A percentile compares a stretch with the other conserved stretches of the same genome.
phyloP scores from a whole-genome alignment of 2,329 filamentous ascomycete genomes.

The Septoria petroselini region DNA sequence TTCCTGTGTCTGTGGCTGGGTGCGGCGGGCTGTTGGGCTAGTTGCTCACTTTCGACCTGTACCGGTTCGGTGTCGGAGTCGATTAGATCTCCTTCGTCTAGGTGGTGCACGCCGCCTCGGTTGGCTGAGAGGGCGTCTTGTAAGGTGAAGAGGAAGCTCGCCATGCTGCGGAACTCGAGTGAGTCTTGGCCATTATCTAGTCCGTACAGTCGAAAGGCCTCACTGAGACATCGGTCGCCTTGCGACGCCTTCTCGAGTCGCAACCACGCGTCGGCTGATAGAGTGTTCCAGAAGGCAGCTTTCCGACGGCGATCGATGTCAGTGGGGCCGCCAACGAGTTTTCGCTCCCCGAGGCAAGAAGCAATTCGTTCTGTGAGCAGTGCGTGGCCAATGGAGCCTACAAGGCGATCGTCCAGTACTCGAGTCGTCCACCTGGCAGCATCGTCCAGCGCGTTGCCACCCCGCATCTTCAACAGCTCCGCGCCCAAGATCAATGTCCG shows the following conservation, averaged over 20 bases:
- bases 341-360: conserved; percentile 73
- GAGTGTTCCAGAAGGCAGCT: conserved; percentile 81
- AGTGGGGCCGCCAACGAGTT: conserved; percentile 60
- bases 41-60: conserved; percentile 39
- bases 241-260: conserved; percentile 72
- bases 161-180: conserved; percentile 51
- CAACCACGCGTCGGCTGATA: conserved; percentile 82
- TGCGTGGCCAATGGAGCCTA: conserved; percentile 73
- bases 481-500: conserved; percentile 72
- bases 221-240: conserved; percentile 72
- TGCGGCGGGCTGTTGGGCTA: conserved; percentile 23
- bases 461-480: conserved; percentile 78
- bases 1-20: conserved; percentile 41
- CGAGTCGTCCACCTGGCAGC: conserved; percentile 81
- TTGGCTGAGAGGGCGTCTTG: conserved; percentile 58
- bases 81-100: conserved; percentile 38
- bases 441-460: conserved; percentile 77
- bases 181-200: conserved; percentile 25
- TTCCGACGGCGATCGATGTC: conserved; percentile 76
- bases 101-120: conserved; percentile 37
- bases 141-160: conserved; percentile 63
- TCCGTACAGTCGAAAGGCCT: conserved; percentile 57
- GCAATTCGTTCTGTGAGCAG: conserved; percentile 83
- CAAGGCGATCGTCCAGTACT: conserved; percentile 72
- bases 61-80: conserved; percentile 32